Percentiles rank a stretch among this genome's conserved stretches.
Evolutionary conservation across 1,284 basidiomycete genomes (phyloP).

Genomic region (Fereydounia khargensis): DNA sequence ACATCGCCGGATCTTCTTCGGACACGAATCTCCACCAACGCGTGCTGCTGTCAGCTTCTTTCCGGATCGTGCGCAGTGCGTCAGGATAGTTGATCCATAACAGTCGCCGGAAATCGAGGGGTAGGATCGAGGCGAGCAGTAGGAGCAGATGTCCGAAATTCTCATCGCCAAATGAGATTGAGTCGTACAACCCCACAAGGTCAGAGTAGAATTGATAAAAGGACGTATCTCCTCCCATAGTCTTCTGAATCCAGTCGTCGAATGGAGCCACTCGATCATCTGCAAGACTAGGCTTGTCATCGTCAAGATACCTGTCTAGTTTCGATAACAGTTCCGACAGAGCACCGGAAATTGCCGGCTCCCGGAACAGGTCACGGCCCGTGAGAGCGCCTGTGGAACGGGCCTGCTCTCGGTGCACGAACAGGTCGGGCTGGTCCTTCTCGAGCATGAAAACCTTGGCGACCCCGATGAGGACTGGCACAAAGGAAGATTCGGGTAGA

Average conservation of each 20-base stretch:
- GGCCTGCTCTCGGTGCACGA: conserved; percentile 10
- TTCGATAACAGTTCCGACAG: conserved; percentile 63
- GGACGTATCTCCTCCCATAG: conserved; percentile 41
- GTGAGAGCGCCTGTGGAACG: conserved; percentile 27
- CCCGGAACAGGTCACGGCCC: conserved; percentile 69
- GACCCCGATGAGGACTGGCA: conserved; percentile 65
- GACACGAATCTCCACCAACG: conserved; percentile 71
- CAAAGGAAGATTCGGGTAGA: conserved; percentile 6
- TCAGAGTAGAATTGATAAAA: conserved; percentile 96
- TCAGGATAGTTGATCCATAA: conserved; percentile 78
- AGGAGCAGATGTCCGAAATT: conserved; percentile 76
- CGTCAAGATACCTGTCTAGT: no score
- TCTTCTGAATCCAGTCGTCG: conserved; percentile 13
- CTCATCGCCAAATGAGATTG: conserved; percentile 80
- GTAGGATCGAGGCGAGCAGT: conserved; percentile 66
- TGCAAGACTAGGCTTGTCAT: no score
- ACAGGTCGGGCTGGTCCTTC: conserved; percentile 24
- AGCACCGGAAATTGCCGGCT: conserved; percentile 64
- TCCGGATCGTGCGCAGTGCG: conserved; percentile 43
- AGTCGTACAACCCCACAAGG: conserved; percentile 81
- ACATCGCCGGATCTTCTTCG: conserved; percentile 69
- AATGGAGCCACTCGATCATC: conserved; percentile 21
- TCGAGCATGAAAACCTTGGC: conserved; percentile 94
- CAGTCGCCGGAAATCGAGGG: conserved; percentile 78
- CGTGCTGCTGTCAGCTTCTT: conserved; percentile 15